These are phyloP conservation scores for Lotmaria passim DNA, from an alignment of 208 protist species.

Conservation along the genomic window DNA sequence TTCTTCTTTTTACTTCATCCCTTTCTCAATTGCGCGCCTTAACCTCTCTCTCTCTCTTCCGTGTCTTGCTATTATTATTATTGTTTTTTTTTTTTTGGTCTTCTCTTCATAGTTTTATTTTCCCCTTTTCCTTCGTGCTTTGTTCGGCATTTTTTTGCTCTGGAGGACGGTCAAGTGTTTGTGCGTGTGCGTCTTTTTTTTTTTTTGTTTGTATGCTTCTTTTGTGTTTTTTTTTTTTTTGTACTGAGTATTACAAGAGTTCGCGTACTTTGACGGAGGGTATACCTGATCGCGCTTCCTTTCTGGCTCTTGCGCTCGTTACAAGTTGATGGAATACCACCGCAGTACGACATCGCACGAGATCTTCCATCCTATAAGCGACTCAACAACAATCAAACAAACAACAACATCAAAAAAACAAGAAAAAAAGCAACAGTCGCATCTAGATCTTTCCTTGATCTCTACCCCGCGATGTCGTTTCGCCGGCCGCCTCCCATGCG, in stretches of 20 bases:
- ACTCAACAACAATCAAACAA: background rate
- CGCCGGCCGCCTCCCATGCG: conserved; percentile 39
- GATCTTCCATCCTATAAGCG: no score
- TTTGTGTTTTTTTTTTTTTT: no score
- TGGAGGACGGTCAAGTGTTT: background rate
- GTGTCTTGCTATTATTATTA: background rate
- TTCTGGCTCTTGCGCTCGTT: no score
- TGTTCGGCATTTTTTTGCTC: background rate
- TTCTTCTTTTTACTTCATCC: background rate
- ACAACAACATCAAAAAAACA: background rate
- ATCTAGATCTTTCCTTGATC: background rate
- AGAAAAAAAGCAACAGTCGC: background rate
- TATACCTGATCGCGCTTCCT: no score
- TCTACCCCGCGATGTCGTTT: conserved; percentile 24
- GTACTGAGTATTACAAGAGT: no score
- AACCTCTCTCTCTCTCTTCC: background rate
- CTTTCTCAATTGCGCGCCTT: background rate
- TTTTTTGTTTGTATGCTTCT: background rate
- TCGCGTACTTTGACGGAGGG: no score
- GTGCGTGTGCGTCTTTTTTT: background rate
- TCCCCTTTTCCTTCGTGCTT: conserved; percentile 13
- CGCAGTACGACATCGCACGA: no score
- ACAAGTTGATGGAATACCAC: no score
- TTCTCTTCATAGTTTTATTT: conserved; percentile 10
- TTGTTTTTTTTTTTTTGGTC: background rate